These are phyloP conservation scores for Fusarium dimerum DNA, from an alignment of 2,329 filamentous ascomycete species.

Conservation along the genomic window DNA sequence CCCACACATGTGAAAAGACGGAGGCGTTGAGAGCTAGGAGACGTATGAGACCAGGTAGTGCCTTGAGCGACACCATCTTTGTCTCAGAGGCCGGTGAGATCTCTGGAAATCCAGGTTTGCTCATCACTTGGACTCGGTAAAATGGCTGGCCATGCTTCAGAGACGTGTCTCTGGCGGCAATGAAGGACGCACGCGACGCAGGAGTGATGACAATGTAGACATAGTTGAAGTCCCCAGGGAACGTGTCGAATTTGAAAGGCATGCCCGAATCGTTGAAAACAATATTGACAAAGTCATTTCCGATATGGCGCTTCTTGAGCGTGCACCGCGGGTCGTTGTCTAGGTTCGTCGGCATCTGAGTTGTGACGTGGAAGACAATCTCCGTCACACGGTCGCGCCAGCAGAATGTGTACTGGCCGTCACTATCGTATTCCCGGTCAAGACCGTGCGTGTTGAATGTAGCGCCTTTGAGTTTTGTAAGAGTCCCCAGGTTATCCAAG, in stretches of 20 bases:
- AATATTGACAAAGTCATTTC: slow-evolving; percentile 97
- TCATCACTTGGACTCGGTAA: slow-evolving; percentile 88
- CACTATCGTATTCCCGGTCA: slow-evolving; percentile 73
- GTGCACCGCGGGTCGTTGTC: slow-evolving; percentile 74
- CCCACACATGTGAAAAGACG: slow-evolving; percentile 92
- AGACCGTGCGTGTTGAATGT: slow-evolving; percentile 93
- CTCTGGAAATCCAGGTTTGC: slow-evolving; percentile 84
- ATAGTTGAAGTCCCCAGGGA: slow-evolving; percentile 93
- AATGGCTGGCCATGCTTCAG: slow-evolving; percentile 54
- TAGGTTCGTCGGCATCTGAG: slow-evolving; percentile 92
- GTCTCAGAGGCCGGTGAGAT: slow-evolving; percentile 87
- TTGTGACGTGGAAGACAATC: slow-evolving; percentile 93
- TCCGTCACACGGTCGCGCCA: slow-evolving; percentile 96
- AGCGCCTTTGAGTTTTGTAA: slow-evolving; percentile 78
- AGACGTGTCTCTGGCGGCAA: slow-evolving; percentile 56
- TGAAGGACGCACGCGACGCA: slow-evolving; percentile 75
- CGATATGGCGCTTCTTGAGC: slow-evolving; percentile 91
- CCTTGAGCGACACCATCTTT: slow-evolving; percentile 83
- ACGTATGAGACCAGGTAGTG: slow-evolving; percentile 82
- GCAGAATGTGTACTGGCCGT: slow-evolving; percentile 86
- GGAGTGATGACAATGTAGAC: slow-evolving; percentile 96
- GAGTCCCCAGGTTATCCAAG: slow-evolving; percentile 76
- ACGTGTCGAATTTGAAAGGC: slow-evolving; percentile 86
- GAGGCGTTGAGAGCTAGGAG: slow-evolving; percentile 90
- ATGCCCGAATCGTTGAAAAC: slow-evolving; percentile 96